Evolutionary conservation across 768 basidiomycete species (phyloP).

Genomic region (Suillus hirtellus): DNA sequence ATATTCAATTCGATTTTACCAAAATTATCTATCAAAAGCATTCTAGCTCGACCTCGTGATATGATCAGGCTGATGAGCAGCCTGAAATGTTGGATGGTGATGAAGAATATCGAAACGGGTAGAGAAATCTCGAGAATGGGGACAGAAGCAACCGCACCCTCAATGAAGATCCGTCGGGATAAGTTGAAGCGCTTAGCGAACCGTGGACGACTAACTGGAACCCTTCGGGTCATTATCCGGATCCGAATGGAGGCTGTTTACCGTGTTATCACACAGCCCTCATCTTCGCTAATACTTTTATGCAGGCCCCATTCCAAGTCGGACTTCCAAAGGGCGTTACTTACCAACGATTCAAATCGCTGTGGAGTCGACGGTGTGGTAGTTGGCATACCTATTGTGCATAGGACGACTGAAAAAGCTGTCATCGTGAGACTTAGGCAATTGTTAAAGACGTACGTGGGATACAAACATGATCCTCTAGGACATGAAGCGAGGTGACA

Average conservation of each 20-base stretch:
- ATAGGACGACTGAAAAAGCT: neutral
- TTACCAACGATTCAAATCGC: neutral
- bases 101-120: no score
- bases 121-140: no score
- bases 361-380: neutral
- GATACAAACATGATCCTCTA: conserved; percentile 8
- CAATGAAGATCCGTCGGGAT: no score
- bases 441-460: conserved; percentile 9
- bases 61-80: no score
- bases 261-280: conserved; percentile 30
- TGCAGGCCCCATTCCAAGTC: neutral
- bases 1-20: no score
- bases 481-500: no score
- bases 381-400: neutral
- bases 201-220: neutral
- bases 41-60: no score
- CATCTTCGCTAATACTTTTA: conserved; percentile 20
- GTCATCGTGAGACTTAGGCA: conserved; percentile 21
- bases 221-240: neutral
- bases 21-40: no score
- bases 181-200: no score
- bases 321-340: neutral
- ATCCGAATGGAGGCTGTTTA: conserved; percentile 25
- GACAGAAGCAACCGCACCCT: no score
- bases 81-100: no score